Base-by-base conservation (phyloP, 1,284 basidiomycete species). In the Inonotus hispidus region DNA sequence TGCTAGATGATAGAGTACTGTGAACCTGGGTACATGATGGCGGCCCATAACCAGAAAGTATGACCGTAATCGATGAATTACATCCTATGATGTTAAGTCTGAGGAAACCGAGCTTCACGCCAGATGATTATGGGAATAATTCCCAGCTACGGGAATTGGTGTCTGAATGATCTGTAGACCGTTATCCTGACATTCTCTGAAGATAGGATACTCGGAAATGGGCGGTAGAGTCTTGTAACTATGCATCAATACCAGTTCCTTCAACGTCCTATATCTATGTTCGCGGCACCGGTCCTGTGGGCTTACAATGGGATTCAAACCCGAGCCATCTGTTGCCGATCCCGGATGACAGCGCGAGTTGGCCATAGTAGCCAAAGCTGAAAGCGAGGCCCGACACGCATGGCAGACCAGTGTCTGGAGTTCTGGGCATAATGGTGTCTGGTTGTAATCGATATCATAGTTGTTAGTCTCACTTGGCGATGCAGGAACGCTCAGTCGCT, bases 101-200 rank as follows among this genome's bases (percentile, higher is more conserved):
- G 32, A 32, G 8, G 8, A 32, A 32, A 32, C 32, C 32, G 32
- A 32, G 32, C 32, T 32, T 32, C 3, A 4, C 8, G 32, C 8
- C 32, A 32, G 3, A 8, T 32, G 32, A 32, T 32, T 8, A 4
- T 32, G 32, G 32, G 41, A 21, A n/a, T 19, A 11, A 21, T 43
- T 43, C 16, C 3, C 14, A 19, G 50, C n/a, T 14, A 16, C 16
- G 11, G 50, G 16, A 16, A 16, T 1, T 32, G 50, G 50, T 16
- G 2, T 23, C n/a, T 56, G 39, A 23, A 56, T 39, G 54, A 56
- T 56, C 23, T n/a, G 43, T 16, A 56, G 54, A 29, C 54, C 54
- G 19, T 27, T 10, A 2, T 45, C 41, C 21, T 27, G 54, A 29
- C 39, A 56, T 8, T 11, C 19, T 19, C 7, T 8, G 27, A 56